Evolutionary conservation across 1,284 basidiomycete genomes (phyloP).

Genomic region (Ustilago crameri): DNA sequence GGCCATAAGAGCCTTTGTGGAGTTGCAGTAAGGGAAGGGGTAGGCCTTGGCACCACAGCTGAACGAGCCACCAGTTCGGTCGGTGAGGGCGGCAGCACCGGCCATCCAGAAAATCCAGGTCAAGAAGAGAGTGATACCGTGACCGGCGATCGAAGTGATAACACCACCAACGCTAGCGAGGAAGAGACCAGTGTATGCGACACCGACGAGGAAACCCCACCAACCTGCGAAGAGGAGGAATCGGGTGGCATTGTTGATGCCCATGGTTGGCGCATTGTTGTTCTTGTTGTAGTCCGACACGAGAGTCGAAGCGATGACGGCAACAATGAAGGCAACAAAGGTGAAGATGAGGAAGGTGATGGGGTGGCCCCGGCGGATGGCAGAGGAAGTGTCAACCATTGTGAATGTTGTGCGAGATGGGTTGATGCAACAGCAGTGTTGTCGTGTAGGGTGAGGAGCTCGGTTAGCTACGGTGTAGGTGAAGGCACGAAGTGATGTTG

Average conservation of each 20-base stretch:
- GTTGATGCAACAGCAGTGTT: neutral
- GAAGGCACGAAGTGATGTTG: too few species aligned
- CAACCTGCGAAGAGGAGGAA: slow-evolving; percentile 65
- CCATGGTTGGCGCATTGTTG: slow-evolving; percentile 39
- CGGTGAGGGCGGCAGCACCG: slow-evolving; percentile 61
- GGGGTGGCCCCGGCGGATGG: slow-evolving; percentile 63
- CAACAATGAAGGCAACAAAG: slow-evolving; percentile 60
- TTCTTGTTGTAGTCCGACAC: slow-evolving; percentile 62
- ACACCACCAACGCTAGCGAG: slow-evolving; percentile 63
- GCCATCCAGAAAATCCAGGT: slow-evolving; percentile 66
- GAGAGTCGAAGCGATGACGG: slow-evolving; percentile 62
- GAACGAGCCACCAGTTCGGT: slow-evolving; percentile 46
- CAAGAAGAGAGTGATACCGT: slow-evolving; percentile 60
- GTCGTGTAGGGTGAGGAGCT: too few species aligned
- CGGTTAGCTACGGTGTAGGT: too few species aligned
- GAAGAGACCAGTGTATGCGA: slow-evolving; percentile 62
- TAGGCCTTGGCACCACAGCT: slow-evolving; percentile 26
- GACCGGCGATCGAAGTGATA: slow-evolving; percentile 65
- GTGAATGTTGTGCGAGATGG: slow-evolving; percentile 1
- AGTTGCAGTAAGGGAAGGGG: slow-evolving; percentile 58
- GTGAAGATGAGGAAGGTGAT: slow-evolving; percentile 60
- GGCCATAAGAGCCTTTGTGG: slow-evolving; percentile 62
- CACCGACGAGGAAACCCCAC: slow-evolving; percentile 64
- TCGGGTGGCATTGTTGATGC: slow-evolving; percentile 54
- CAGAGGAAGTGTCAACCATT: slow-evolving; percentile 54